Evolutionary conservation across 129 eudicot species (phyloP).

Genomic region (Flaveria sonorensis): DNA sequence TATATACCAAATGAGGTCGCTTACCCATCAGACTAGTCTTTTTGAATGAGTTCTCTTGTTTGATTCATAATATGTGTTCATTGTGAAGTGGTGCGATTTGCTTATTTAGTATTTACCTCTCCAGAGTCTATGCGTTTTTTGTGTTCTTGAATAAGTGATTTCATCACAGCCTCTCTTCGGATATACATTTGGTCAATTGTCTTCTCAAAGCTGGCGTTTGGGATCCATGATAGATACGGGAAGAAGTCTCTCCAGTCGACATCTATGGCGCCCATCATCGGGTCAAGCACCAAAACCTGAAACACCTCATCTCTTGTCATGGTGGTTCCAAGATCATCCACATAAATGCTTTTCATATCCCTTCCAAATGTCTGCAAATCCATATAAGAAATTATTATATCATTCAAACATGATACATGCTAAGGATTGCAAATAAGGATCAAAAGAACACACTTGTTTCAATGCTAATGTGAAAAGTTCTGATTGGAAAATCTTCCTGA

Average conservation of each 20-base stretch:
- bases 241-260: slow-evolving; percentile 73
- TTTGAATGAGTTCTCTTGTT: no score
- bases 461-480: slow-evolving; percentile 52
- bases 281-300: slow-evolving; percentile 43
- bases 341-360: slow-evolving; percentile 45
- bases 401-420: neutral
- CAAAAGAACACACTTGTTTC: slow-evolving; percentile 43
- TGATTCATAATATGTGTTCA: no score
- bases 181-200: slow-evolving; percentile 34
- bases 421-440: neutral
- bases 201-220: slow-evolving; percentile 37
- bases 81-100: neutral
- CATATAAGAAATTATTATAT: neutral
- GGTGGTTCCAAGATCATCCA: slow-evolving; percentile 47
- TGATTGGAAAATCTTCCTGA: slow-evolving; percentile 41
- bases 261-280: slow-evolving; percentile 53
- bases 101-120: slow-evolving; percentile 43
- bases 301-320: slow-evolving; percentile 45
- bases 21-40: no score
- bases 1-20: no score
- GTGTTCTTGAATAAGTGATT: slow-evolving; percentile 40
- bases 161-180: slow-evolving; percentile 50
- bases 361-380: slow-evolving; percentile 43
- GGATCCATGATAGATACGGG: slow-evolving; percentile 57
- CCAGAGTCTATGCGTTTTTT: slow-evolving; percentile 33